Conservation (phyloP, 2,329 filamentous ascomycete genomes). For the Fusarium coffeatum region DNA sequence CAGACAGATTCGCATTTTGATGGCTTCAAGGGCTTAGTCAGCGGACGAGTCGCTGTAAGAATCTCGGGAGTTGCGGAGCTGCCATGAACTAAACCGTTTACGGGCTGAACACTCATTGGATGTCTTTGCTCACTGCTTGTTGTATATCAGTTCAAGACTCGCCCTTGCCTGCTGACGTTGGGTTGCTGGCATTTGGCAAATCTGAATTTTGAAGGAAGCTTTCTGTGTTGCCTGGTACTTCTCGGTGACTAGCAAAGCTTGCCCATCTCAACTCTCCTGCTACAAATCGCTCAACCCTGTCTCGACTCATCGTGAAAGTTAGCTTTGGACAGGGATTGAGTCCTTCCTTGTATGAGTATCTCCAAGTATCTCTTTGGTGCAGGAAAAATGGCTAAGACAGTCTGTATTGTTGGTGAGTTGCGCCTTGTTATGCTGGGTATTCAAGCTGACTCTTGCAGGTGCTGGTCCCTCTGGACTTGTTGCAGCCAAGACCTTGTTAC, state of each 20-base stretch:
- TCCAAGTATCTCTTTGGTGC: conserved; percentile 18
- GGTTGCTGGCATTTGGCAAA: neutral
- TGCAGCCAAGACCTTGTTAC: conserved; percentile 78
- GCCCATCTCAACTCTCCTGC: neutral
- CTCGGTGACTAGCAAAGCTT: neutral
- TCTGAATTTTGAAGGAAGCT: neutral
- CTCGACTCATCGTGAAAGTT: conserved; percentile 7
- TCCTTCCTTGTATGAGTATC: conserved; percentile 38
- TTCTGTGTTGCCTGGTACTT: neutral
- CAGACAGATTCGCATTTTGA: neutral
- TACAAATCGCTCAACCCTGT: conserved; percentile 43
- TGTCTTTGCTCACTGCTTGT: conserved; percentile 10
- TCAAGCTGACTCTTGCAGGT: conserved; percentile 56
- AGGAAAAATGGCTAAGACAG: conserved; percentile 53
- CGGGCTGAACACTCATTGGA: conserved; percentile 17
- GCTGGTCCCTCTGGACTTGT: conserved; percentile 76
- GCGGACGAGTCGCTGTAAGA: conserved; percentile 7
- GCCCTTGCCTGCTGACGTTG: neutral
- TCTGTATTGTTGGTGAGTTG: conserved; percentile 56
- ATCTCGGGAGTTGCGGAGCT: conserved; percentile 37
- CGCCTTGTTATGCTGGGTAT: neutral
- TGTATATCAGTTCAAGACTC: conserved; percentile 8
- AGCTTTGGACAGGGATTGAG: conserved; percentile 13
- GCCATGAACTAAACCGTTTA: conserved; percentile 36
- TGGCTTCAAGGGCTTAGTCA: conserved; percentile 36